Conservation (phyloP, 202 grass and related monocot genomes). For the Sporobolus alterniflorus region DNA sequence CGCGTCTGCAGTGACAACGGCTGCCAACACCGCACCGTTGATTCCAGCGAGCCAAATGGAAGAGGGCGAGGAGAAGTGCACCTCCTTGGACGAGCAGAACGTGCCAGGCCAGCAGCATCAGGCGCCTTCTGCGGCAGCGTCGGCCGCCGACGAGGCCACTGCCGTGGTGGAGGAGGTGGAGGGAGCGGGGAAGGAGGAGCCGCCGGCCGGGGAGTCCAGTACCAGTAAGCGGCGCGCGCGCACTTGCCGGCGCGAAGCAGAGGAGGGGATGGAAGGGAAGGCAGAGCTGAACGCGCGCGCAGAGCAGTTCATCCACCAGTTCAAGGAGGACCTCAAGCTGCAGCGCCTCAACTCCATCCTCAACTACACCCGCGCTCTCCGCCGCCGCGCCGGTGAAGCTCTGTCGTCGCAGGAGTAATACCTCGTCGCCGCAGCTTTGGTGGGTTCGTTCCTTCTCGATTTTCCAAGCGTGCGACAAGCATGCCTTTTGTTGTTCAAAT, state of each 20-base stretch:
- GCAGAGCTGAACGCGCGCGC: conserved; percentile 79
- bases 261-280: conserved; percentile 31
- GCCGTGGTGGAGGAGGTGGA: background rate
- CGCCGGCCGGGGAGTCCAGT: no score
- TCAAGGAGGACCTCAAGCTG: conserved; percentile 77
- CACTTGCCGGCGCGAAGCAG: conserved; percentile 30
- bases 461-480: no score
- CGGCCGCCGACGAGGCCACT: background rate
- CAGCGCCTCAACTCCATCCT: conserved; percentile 84
- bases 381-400: background rate
- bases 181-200: background rate
- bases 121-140: background rate
- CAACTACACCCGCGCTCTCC: conserved; percentile 50
- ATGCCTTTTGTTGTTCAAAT: no score
- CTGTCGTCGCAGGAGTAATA: background rate
- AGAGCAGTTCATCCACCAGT: conserved; percentile 77
- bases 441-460: no score
- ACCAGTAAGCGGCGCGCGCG: background rate
- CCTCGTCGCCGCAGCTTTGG: no score
- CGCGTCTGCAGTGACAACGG: no score
- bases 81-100: background rate
- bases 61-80: background rate
- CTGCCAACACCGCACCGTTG: background rate
- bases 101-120: background rate
- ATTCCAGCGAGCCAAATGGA: background rate